phyloP scores from a whole-genome alignment of 2,329 filamentous ascomycete genomes.

The Curvularia lunata region DNA sequence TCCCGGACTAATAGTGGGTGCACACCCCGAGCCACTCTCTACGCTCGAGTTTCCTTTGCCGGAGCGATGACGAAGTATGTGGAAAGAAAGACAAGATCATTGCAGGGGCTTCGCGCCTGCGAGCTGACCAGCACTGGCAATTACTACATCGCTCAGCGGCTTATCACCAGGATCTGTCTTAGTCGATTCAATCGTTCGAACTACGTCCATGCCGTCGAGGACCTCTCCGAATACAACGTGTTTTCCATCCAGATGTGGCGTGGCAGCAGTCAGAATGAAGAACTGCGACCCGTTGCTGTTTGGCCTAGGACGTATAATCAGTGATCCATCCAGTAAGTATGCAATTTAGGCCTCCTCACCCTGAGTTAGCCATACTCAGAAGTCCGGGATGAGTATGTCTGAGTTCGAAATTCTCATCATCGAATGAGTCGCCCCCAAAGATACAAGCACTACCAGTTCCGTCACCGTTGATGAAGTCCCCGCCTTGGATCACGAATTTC shows the following conservation, averaged over 20 bases:
- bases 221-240: constrained; percentile 95
- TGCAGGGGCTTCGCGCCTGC: constrained; percentile 15
- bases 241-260: constrained; percentile 91
- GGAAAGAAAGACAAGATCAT: too few relatives aligned
- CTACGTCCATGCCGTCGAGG: constrained; percentile 86
- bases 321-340: neutral
- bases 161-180: constrained; percentile 48
- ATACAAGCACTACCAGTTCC: constrained; percentile 89
- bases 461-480: constrained; percentile 78
- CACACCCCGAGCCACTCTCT: neutral
- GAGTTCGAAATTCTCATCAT: constrained; percentile 88
- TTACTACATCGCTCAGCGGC: constrained; percentile 14
- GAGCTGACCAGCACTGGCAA: constrained; percentile 15
- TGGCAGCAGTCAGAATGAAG: constrained; percentile 97
- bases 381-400: constrained; percentile 96
- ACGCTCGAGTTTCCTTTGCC: too few relatives aligned
- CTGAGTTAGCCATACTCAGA: constrained; percentile 96
- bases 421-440: constrained; percentile 80
- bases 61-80: too few relatives aligned
- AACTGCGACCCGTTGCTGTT: constrained; percentile 97
- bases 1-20: neutral
- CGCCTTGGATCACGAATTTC: constrained; percentile 95
- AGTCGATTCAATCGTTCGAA: constrained; percentile 91
- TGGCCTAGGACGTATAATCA: constrained; percentile 56
- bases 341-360: neutral